Percentiles rank a stretch among this genome's conserved stretches.
These are phyloP conservation scores for Rubroboletus pulcherrimus DNA, from an alignment of 768 basidiomycete species.

Conservation along the genomic window DNA sequence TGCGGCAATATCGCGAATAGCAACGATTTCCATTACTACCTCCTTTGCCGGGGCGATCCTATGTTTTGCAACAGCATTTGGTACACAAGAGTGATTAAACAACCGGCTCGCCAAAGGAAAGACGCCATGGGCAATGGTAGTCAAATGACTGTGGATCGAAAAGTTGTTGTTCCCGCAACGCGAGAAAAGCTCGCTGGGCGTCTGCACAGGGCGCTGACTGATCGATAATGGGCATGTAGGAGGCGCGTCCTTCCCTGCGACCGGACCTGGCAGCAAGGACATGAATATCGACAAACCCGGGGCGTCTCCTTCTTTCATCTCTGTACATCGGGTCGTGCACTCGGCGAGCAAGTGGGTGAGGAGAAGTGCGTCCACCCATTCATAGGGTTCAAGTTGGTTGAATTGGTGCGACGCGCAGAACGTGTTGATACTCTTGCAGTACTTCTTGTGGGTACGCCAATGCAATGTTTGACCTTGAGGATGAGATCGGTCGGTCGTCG, in stretches of 20 bases:
- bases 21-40: slow-evolving; percentile 61
- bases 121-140: slow-evolving; percentile 66
- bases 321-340: slow-evolving; percentile 12
- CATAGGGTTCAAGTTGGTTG: slow-evolving; percentile 47
- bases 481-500: slow-evolving; percentile 8
- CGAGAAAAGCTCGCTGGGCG: slow-evolving; percentile 37
- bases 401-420: slow-evolving; percentile 46
- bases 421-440: slow-evolving; percentile 58
- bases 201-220: slow-evolving; percentile 22
- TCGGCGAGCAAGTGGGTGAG: slow-evolving; percentile 60
- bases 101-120: slow-evolving; percentile 75
- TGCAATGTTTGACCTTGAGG: slow-evolving; percentile 60
- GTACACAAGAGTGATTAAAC: slow-evolving; percentile 80
- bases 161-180: slow-evolving; percentile 85
- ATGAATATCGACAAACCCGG: slow-evolving; percentile 36
- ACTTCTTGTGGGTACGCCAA: slow-evolving; percentile 63
- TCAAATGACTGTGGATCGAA: slow-evolving; percentile 68
- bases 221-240: slow-evolving; percentile 34
- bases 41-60: slow-evolving; percentile 34
- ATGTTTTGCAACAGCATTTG: slow-evolving; percentile 68
- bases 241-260: slow-evolving; percentile 15
- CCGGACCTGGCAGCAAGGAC: slow-evolving; percentile 45
- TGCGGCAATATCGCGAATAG: slow-evolving; percentile 50
- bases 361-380: slow-evolving; percentile 58
- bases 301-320: slow-evolving; percentile 13